These are phyloP conservation scores for Pichia sp. DNA, from an alignment of 1,139 yeast species.

Conservation along the genomic window DNA sequence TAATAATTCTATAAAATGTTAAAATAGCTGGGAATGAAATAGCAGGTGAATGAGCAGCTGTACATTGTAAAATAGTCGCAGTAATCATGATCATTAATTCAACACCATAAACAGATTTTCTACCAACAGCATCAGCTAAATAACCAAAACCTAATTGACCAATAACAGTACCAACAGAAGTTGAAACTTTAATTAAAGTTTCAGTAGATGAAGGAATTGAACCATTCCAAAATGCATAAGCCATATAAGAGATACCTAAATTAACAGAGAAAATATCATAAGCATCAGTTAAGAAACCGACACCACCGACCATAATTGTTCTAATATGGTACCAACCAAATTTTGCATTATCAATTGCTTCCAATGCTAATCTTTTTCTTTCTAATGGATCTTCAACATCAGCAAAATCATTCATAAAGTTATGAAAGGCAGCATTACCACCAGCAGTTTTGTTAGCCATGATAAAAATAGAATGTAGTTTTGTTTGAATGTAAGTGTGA, in stretches of 20 bases:
- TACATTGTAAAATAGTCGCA: slow-evolving; percentile 75
- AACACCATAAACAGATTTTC: slow-evolving; percentile 81
- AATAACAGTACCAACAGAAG: slow-evolving; percentile 89
- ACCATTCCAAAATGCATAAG: slow-evolving; percentile 71
- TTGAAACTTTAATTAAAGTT: slow-evolving; percentile 77
- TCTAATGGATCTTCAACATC: slow-evolving; percentile 83
- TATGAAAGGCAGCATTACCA: slow-evolving; percentile 90
- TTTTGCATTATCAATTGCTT: slow-evolving; percentile 76
- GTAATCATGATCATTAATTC: slow-evolving; percentile 79
- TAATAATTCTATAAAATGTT: slow-evolving; percentile 68
- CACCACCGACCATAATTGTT: slow-evolving; percentile 88
- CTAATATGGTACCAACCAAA: slow-evolving; percentile 88
- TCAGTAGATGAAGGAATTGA: slow-evolving; percentile 60
- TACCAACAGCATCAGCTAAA: slow-evolving; percentile 79
- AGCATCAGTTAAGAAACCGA: slow-evolving; percentile 88
- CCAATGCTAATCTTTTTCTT: slow-evolving; percentile 84
- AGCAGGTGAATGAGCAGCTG: slow-evolving; percentile 63
- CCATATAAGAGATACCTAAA: slow-evolving; percentile 69
- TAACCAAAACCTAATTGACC: slow-evolving; percentile 88
- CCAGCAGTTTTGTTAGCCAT: slow-evolving; percentile 44
- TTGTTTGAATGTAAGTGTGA: neutral
- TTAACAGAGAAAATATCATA: slow-evolving; percentile 89
- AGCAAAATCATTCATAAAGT: slow-evolving; percentile 74
- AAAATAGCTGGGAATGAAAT: slow-evolving; percentile 67
- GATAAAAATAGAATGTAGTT: neutral